Percentiles rank a stretch among this genome's conserved stretches.
phyloP scores from a whole-genome alignment of 2,329 filamentous ascomycete species.

The Epichloe baconii region DNA sequence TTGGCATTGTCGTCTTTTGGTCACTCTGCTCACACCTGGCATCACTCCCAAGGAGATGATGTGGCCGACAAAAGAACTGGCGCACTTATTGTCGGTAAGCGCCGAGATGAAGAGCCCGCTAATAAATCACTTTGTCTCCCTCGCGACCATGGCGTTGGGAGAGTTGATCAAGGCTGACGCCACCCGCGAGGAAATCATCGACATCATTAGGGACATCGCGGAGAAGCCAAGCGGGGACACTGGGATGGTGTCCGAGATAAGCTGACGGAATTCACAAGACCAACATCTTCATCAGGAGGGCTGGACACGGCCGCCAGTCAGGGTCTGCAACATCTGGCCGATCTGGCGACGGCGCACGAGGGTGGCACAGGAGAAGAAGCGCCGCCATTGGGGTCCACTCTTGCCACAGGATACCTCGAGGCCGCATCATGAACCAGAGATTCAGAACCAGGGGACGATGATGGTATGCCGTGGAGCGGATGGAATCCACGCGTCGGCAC shows the following conservation, averaged over 20 bases:
- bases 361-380: constrained; percentile 18
- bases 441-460: too few species aligned
- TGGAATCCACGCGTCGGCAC: too few species aligned
- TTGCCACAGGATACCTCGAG: constrained; percentile 24
- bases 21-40: constrained; percentile 45
- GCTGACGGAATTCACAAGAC: constrained; percentile 22
- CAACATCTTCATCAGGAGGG: constrained; percentile 17
- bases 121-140: constrained; percentile 51
- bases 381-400: constrained; percentile 18
- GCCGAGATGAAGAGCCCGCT: constrained; percentile 46
- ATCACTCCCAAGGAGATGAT: constrained; percentile 44
- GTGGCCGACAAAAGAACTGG: constrained; percentile 45
- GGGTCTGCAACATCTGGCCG: constrained; percentile 48
- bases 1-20: constrained; percentile 55
- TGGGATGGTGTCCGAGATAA: constrained; percentile 46
- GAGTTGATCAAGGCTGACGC: constrained; percentile 43
- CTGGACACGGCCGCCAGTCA: constrained; percentile 32
- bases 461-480: too few species aligned
- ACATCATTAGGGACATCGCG: constrained; percentile 41
- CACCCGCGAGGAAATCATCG: constrained; percentile 43
- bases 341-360: constrained; percentile 36
- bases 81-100: constrained; percentile 42
- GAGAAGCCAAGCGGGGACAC: constrained; percentile 36
- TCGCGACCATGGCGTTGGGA: constrained; percentile 47
- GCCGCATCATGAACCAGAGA: background rate